Conservation (phyloP, 2,329 filamentous ascomycete genomes). For the Botryotinia calthae region DNA sequence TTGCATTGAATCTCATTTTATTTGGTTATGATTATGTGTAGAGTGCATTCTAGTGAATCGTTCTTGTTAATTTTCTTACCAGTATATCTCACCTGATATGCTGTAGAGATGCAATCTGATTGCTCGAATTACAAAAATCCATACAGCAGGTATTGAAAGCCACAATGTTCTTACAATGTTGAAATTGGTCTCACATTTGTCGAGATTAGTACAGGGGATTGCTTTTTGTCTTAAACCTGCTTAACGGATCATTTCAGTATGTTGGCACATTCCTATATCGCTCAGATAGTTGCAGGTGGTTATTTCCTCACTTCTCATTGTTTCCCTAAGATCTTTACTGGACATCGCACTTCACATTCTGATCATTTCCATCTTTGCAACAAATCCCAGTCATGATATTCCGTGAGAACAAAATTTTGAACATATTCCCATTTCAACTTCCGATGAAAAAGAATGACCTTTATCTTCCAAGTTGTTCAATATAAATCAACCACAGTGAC, state of each 20-base stretch:
- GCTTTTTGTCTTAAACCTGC: background rate
- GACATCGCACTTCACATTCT: background rate
- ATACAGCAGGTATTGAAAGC: rapidly evolving
- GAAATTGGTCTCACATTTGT: background rate
- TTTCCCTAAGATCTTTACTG: background rate
- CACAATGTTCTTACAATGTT: too few relatives aligned
- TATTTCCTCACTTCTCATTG: background rate
- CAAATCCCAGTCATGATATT: too few relatives aligned
- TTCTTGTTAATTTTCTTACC: background rate
- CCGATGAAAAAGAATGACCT: background rate
- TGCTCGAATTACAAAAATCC: background rate
- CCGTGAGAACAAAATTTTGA: background rate
- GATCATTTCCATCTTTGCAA: rapidly evolving
- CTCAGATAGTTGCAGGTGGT: background rate
- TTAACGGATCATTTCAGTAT: background rate
- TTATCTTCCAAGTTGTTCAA: background rate
- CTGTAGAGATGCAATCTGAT: background rate
- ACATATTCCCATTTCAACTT: background rate
- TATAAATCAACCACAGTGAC: background rate
- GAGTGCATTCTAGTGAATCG: background rate
- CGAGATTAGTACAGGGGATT: background rate
- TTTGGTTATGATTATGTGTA: background rate
- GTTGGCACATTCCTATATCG: too few relatives aligned
- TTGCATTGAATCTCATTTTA: background rate
- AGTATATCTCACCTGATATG: background rate